Base-by-base conservation (phyloP, 139 green algal species). In the Astrephomene gubernaculifera region DNA sequence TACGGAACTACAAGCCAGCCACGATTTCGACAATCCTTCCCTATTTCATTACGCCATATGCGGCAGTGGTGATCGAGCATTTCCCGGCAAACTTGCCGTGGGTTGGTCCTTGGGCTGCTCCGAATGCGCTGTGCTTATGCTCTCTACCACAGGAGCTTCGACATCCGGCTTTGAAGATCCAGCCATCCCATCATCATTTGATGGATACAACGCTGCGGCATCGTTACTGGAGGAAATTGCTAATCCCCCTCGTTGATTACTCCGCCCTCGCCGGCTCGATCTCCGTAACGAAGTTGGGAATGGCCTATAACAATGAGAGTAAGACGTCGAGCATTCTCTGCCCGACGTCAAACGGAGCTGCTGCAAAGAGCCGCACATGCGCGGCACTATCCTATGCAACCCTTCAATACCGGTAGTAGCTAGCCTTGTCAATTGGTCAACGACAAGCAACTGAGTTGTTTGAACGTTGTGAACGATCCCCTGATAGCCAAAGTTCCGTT, bases 291-390 rank as follows among this genome's bases (percentile, higher is more conserved):
- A n/a, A n/a, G n/a, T n/a, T n/a, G n/a, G 43, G 41, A 19, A 39
- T 41, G 24, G 27, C 8, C 4, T 43, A 43, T 25, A 35, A 29
- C 9, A 2, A 49, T 68, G n/a, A 2, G 17, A 33, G 54, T 80
- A 80, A 4, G 72, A 80, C 17, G 72, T 80, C 22, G 72, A 80
- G 14, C 72, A 80, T 49, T 80, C 69, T 24, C 69, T 39, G 24
- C 69, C 27, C 1, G 69, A 75, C 35, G 45, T 22, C 31, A 80
- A 21, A n/a, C 72, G 45, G 7, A 78, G 43, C 72, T 67, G 72
- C 21, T 49, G 45, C 29, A 79, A n/a, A 44, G 71, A 63, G 22
- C 31, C 49, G 68, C 68, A 45, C 68, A 75, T 75, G 38, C 68
- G 38, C n/a, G n/a, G n/a, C n/a, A n/a, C n/a, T n/a, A n/a, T n/a